Evolutionary conservation across 83 land plant species (phyloP).

Genomic region (Picea engelmannii): DNA sequence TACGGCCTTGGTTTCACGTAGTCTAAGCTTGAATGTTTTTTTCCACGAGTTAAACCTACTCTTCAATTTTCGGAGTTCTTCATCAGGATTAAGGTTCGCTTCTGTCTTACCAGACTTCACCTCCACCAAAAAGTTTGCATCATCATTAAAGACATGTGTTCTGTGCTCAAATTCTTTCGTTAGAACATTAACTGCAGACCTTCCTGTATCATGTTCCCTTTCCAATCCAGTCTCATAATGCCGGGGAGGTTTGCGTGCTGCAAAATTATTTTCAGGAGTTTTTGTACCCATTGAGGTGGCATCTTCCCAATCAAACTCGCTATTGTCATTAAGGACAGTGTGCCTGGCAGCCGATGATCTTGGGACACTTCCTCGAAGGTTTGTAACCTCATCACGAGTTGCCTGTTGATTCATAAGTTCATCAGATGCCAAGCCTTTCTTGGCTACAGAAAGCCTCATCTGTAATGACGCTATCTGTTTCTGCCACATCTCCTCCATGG

Average conservation of each 20-base stretch:
- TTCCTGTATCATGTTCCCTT: constrained; percentile 49
- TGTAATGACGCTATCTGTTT: constrained; percentile 91
- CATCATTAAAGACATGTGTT: constrained; percentile 76
- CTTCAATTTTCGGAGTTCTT: constrained; percentile 79
- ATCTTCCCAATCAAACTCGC: constrained; percentile 73
- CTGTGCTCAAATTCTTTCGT: constrained; percentile 85
- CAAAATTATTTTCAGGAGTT: constrained; percentile 49
- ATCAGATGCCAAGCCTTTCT: constrained; percentile 55
- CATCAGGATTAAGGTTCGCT: constrained; percentile 53
- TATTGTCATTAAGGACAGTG: constrained; percentile 28
- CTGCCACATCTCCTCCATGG: constrained; percentile 99
- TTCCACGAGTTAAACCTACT: constrained; percentile 77
- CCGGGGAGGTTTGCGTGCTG: constrained; percentile 18
- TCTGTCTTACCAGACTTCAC: constrained; percentile 59
- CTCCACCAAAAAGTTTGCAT: constrained; percentile 66
- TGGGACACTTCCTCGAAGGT: constrained; percentile 19
- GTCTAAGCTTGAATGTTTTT: constrained; percentile 79
- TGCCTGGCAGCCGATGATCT: constrained; percentile 25
- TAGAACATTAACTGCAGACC: constrained; percentile 46
- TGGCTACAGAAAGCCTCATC: constrained; percentile 81
- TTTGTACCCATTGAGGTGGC: constrained; percentile 36
- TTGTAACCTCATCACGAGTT: constrained; percentile 31
- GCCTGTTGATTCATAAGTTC: constrained; percentile 25
- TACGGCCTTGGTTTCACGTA: constrained; percentile 74
- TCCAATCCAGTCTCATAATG: constrained; percentile 20